Evolutionary conservation across 257 asterid species (phyloP), one percentile per base, ranked within the genome.

Genomic region (Voacanga thouarsii): DNA sequence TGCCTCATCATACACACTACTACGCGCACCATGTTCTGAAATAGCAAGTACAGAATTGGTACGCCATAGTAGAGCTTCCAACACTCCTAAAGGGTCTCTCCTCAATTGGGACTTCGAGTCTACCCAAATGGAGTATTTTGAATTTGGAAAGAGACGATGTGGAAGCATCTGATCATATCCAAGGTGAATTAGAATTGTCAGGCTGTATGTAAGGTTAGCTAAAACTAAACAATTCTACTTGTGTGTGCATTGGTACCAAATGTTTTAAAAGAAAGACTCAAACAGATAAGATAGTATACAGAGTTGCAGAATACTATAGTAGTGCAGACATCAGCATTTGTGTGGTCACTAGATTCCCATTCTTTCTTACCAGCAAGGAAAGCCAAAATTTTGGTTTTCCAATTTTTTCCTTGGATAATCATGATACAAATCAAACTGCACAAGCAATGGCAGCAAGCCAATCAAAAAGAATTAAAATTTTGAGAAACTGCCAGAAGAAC

Each of bases 21-120:
- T 93, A 80, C 99, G 97, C 18, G 99, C 98, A 63, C 99, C 99
- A 51, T 96, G 99, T 85, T 93, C 99, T n/a, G 99, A 96, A 80
- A 96, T 96, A n/a, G 92, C 99, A 79, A 96, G 84, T 66, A 86
- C 92, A 41, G 92, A 76, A 84, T 86, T 84, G 75, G 97, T 83
- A 88, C 88, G 99, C 97, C 98, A 93, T 23, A 96, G 96, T 66
- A 96, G 87, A 79, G 97, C 92, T 77, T 96, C 97, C 86, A 93
- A 76, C 63, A 93, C 92, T 26, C 98, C 98, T 80, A 96, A 78
- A 44, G 99, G 99, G 81, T 96, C 99, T 87, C 99, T 89, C 81
- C 98, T 85, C 75, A 96, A 88, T 75, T 96, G 99, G 72, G 99
- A 93, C 84, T 96, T 96, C 3, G 99, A 96, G 83, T 96, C 99